These are phyloP conservation scores for Cymbomonas tetramitiformis DNA, from an alignment of 139 green algal species.

Conservation along the genomic window DNA sequence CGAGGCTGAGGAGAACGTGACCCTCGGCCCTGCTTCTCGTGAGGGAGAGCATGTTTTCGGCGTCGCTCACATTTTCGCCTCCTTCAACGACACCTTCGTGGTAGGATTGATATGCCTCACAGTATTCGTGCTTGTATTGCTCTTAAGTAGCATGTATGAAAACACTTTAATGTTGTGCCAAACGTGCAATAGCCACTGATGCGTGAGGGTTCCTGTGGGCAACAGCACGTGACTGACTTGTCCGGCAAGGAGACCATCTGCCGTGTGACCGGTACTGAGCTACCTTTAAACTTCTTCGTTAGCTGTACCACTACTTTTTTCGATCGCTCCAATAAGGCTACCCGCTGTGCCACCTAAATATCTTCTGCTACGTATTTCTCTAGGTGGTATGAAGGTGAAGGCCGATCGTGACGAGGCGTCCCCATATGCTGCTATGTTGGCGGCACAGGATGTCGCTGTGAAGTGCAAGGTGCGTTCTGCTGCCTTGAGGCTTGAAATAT, in stretches of 20 bases:
- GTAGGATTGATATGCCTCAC: conserved; percentile 12
- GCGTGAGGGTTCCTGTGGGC: no score
- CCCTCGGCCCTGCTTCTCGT: conserved; percentile 20
- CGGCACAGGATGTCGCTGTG: conserved; percentile 88
- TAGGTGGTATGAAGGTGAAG: conserved; percentile 98
- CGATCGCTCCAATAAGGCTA: no score
- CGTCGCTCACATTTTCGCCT: conserved; percentile 97
- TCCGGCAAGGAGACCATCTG: conserved; percentile 93
- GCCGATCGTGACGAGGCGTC: conserved; percentile 96
- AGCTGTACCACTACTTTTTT: no score
- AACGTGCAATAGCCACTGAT: no score
- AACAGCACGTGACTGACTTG: conserved; percentile 91
- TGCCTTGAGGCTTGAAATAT: no score
- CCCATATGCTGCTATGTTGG: conserved; percentile 98
- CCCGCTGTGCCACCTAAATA: no score
- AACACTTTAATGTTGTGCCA: no score
- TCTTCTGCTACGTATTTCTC: no score
- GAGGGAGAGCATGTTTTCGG: conserved; percentile 96
- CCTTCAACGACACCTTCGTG: conserved; percentile 99
- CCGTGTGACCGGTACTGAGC: conserved; percentile 83
- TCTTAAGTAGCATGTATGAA: background rate
- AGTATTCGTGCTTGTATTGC: no score
- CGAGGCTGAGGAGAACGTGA: no score
- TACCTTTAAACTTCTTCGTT: no score
- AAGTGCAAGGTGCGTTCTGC: conserved; percentile 91